phyloP scores from a whole-genome alignment of 2,329 filamentous ascomycete genomes.

The Gnomoniopsis smithogilvyi region DNA sequence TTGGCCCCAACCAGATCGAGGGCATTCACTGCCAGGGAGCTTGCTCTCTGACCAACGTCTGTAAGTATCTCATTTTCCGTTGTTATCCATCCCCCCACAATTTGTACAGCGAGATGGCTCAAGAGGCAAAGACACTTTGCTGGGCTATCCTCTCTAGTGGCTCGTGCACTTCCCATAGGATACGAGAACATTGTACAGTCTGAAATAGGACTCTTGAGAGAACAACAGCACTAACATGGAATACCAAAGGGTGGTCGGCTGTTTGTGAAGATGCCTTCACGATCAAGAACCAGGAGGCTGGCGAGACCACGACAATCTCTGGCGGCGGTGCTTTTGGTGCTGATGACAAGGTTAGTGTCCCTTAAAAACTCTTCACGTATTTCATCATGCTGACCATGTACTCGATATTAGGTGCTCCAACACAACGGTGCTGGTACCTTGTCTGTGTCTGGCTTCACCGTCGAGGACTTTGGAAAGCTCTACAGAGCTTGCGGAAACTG shows the following conservation, averaged over 20 bases:
- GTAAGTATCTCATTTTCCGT: too few species aligned
- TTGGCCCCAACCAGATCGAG: slow-evolving; percentile 45
- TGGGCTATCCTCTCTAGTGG: too few species aligned
- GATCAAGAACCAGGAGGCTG: slow-evolving; percentile 31
- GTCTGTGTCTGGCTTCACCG: slow-evolving; percentile 34
- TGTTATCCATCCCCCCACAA: too few species aligned
- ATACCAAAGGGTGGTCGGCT: slow-evolving; percentile 26
- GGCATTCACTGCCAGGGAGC: slow-evolving; percentile 46
- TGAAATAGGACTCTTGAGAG: too few species aligned
- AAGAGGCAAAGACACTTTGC: too few species aligned
- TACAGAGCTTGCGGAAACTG: slow-evolving; percentile 48
- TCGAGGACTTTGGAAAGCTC: slow-evolving; percentile 45
- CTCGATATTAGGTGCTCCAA: slow-evolving; percentile 27
- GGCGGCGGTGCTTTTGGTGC: slow-evolving; percentile 36
- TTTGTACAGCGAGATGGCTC: too few species aligned
- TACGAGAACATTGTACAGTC: too few species aligned
- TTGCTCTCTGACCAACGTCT: slow-evolving; percentile 37
- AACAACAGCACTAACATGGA: too few species aligned
- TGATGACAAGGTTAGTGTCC: slow-evolving; percentile 26
- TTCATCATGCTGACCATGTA: neutral
- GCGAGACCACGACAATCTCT: slow-evolving; percentile 32
- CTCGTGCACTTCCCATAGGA: too few species aligned
- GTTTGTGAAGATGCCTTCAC: slow-evolving; percentile 34
- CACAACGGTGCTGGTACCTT: slow-evolving; percentile 35
- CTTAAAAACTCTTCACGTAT: neutral